These are phyloP conservation scores for Auxenochlorella protothecoides DNA, from an alignment of 139 green algal species.

Conservation along the genomic window DNA sequence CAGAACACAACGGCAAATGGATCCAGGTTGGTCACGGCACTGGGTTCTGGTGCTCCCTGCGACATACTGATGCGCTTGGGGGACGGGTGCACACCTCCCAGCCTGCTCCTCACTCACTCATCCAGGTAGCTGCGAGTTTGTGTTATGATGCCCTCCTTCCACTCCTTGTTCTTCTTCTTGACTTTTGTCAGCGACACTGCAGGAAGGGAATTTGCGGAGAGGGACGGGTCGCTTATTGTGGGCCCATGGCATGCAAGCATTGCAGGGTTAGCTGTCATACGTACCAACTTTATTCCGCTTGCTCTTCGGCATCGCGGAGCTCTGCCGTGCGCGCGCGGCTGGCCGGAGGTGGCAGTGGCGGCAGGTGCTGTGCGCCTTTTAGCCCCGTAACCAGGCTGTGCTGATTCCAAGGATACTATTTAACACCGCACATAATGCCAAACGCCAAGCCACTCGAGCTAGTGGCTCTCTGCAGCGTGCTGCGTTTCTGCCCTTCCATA, in stretches of 20 bases:
- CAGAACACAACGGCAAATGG: too few species aligned
- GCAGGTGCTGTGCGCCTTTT: slow-evolving; percentile 1
- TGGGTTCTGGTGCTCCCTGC: too few species aligned
- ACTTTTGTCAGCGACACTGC: slow-evolving; percentile 71
- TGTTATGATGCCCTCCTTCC: slow-evolving; percentile 81
- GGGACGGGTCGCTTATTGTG: not conserved
- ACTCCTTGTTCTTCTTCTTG: slow-evolving; percentile 87
- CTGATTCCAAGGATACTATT: too few species aligned
- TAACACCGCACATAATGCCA: too few species aligned
- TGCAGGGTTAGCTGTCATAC: slow-evolving; percentile 5
- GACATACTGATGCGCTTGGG: too few species aligned
- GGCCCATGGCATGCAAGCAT: not conserved
- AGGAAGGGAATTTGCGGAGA: not conserved
- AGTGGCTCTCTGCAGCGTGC: too few species aligned
- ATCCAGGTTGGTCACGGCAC: too few species aligned
- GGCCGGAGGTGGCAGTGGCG: not conserved
- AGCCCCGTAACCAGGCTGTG: not conserved
- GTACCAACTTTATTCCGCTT: slow-evolving; percentile 77
- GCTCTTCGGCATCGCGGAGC: slow-evolving; percentile 69
- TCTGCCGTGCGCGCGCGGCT: not conserved
- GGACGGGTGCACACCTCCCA: too few species aligned
- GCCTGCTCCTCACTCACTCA: slow-evolving; percentile 36
- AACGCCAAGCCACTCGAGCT: too few species aligned
- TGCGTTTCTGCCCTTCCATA: too few species aligned
- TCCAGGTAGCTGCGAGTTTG: slow-evolving; percentile 61